Evolutionary conservation across 768 basidiomycete species (phyloP).

Genomic region (Leccinum variicolor): DNA sequence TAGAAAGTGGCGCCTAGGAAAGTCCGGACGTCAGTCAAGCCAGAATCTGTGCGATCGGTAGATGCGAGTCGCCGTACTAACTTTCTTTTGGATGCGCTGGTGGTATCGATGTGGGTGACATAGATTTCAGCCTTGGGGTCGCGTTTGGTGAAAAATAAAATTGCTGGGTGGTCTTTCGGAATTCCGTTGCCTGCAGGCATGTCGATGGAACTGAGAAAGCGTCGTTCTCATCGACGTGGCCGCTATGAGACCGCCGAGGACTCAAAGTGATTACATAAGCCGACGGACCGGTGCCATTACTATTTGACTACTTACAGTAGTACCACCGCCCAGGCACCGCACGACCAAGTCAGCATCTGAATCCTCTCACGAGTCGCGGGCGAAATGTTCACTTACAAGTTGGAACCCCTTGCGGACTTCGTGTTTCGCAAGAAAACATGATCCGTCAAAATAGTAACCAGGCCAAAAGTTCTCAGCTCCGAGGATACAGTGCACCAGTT

Average conservation of each 20-base stretch:
- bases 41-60: not conserved
- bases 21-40: constrained; percentile 5
- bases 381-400: too few species aligned
- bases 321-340: too few species aligned
- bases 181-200: constrained; percentile 27
- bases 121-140: constrained; percentile 25
- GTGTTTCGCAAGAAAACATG: too few species aligned
- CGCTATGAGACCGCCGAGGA: too few species aligned
- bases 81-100: constrained; percentile 20
- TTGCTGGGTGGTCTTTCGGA: constrained; percentile 26
- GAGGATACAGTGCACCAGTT: too few species aligned
- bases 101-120: constrained; percentile 28
- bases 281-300: not conserved
- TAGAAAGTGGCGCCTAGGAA: constrained; percentile 25
- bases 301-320: too few species aligned
- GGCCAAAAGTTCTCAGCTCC: too few species aligned
- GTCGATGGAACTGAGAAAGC: constrained; percentile 3
- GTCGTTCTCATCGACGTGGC: not conserved
- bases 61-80: constrained; percentile 10
- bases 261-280: constrained; percentile 20
- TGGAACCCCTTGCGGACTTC: too few species aligned
- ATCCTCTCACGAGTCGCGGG: too few species aligned
- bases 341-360: too few species aligned
- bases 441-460: too few species aligned
- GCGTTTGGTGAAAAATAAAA: constrained; percentile 15